These are phyloP conservation scores for Dipteronia dyeriana DNA, from an alignment of 345 rosid species.

Conservation along the genomic window DNA sequence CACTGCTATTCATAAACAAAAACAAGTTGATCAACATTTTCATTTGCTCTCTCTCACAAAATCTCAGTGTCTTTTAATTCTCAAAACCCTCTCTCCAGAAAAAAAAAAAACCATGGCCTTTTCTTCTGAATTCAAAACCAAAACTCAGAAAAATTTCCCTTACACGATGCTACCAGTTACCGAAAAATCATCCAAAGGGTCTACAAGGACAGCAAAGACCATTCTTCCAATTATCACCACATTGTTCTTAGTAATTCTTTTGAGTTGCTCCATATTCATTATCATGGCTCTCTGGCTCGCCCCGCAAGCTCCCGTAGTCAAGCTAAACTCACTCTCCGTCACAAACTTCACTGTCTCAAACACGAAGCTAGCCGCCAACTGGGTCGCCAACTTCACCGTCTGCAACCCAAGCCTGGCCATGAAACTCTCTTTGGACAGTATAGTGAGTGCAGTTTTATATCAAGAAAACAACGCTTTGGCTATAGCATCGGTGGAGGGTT, in stretches of 20 bases:
- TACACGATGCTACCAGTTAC: slow-evolving; percentile 7
- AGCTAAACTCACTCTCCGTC: slow-evolving; percentile 16
- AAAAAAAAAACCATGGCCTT: neutral
- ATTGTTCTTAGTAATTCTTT: neutral
- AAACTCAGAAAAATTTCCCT: neutral
- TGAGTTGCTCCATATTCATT: neutral
- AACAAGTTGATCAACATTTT: neutral
- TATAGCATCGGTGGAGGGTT: neutral
- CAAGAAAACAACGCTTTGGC: slow-evolving; percentile 13
- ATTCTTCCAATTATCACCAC: neutral
- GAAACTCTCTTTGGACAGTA: slow-evolving; percentile 2
- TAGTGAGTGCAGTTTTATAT: slow-evolving; percentile 17
- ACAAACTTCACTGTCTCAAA: slow-evolving; percentile 23
- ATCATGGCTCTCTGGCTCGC: slow-evolving; percentile 1
- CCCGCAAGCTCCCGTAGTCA: slow-evolving; percentile 15
- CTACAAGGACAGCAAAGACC: neutral
- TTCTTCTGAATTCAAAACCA: neutral
- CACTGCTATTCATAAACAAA: neutral
- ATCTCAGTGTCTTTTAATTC: neutral
- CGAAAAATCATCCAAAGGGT: neutral
- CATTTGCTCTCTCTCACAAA: neutral
- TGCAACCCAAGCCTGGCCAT: slow-evolving; percentile 25
- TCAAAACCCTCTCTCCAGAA: neutral
- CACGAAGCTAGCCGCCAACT: slow-evolving; percentile 17
- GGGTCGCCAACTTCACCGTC: slow-evolving; percentile 26